Conservation (phyloP, 1,284 basidiomycete genomes). For the Sutorius eximius region DNA sequence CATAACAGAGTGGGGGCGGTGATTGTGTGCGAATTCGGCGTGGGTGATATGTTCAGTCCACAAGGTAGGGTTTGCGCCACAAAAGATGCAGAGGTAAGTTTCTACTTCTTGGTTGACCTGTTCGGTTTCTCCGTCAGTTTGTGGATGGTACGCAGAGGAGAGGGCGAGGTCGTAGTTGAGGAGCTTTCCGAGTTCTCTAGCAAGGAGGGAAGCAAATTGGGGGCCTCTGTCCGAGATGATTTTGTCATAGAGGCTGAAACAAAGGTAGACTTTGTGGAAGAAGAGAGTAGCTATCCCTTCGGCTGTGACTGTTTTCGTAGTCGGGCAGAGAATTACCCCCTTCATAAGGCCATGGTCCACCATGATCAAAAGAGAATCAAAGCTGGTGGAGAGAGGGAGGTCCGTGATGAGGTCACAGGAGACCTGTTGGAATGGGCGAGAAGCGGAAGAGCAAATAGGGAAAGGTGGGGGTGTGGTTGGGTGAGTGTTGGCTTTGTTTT, state of each 20-base stretch:
- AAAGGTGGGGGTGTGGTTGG: rapidly evolving
- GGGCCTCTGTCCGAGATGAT: neutral
- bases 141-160: neutral
- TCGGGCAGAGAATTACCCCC: conserved; percentile 14
- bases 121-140: neutral
- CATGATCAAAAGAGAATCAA: too few relatives aligned
- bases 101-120: neutral
- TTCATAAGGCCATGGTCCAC: too few relatives aligned
- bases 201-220: neutral
- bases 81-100: neutral
- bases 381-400: too few relatives aligned
- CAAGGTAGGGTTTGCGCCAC: too few relatives aligned
- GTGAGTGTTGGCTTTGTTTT: neutral
- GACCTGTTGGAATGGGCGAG: neutral
- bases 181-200: neutral
- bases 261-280: conserved; percentile 13
- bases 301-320: conserved; percentile 13
- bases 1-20: too few relatives aligned
- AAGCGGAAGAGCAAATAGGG: rapidly evolving
- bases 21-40: too few relatives aligned
- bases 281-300: conserved; percentile 12
- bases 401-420: too few relatives aligned
- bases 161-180: neutral
- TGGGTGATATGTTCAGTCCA: too few relatives aligned
- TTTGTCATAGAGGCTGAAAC: conserved; percentile 9